Conservation (phyloP, 2,329 filamentous ascomycete species). For the Fusarium protoensiforme region DNA sequence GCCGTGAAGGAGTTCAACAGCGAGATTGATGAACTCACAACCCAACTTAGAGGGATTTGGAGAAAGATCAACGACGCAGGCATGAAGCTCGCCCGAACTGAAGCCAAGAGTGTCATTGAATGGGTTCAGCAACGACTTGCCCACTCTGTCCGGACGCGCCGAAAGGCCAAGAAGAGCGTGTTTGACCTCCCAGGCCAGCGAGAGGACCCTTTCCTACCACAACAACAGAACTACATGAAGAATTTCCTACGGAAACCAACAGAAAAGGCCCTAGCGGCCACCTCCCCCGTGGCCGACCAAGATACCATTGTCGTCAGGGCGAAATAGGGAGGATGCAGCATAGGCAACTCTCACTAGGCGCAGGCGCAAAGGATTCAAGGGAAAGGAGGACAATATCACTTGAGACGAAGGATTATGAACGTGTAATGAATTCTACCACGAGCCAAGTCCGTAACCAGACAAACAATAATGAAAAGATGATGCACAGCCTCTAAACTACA, state of each 20-base stretch:
- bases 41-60: conserved; percentile 66
- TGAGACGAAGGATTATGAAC: conserved; percentile 29
- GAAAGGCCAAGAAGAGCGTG: conserved; percentile 63
- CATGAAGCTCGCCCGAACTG: conserved; percentile 76
- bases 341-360: not conserved
- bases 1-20: conserved; percentile 70
- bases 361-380: not conserved
- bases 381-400: conserved; percentile 6
- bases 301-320: conserved; percentile 37
- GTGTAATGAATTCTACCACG: conserved; percentile 41
- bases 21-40: conserved; percentile 74
- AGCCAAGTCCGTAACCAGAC: conserved; percentile 39
- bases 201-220: conserved; percentile 54
- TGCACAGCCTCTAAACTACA: conserved; percentile 51
- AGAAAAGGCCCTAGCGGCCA: conserved; percentile 1
- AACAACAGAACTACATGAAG: conserved; percentile 62
- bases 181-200: conserved; percentile 53
- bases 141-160: conserved; percentile 75
- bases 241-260: conserved; percentile 53
- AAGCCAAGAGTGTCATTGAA: conserved; percentile 82
- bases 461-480: conserved; percentile 41
- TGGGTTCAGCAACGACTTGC: conserved; percentile 78
- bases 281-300: conserved; percentile 1
- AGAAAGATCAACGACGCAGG: conserved; percentile 78
- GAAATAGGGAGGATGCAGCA: conserved; percentile 7